Evolutionary conservation across 2,329 filamentous ascomycete genomes (phyloP).

Genomic region (Fusarium solani-melongenae): DNA sequence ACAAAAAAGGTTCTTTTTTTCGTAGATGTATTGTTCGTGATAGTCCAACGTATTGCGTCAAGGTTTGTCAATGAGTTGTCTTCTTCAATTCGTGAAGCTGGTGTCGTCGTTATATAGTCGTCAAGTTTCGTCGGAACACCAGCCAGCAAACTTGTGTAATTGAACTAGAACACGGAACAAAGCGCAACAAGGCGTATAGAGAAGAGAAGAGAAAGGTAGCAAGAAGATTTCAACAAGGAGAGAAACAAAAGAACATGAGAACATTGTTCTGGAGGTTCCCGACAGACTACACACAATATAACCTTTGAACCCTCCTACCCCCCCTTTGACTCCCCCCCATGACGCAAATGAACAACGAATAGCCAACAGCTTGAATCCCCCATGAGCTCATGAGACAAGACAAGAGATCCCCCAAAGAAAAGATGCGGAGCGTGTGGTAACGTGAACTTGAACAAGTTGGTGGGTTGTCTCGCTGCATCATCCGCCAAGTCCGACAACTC

Average conservation of each 20-base stretch:
- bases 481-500: conserved; percentile 15
- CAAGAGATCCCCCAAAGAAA: background rate
- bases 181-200: conserved; percentile 9
- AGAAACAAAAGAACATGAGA: background rate
- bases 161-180: conserved; percentile 14
- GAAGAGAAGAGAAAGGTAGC: background rate
- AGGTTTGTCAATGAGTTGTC: background rate
- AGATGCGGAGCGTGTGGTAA: conserved; percentile 9
- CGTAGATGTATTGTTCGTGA: background rate
- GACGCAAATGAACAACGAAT: conserved; percentile 22
- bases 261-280: background rate
- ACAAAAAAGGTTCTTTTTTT: background rate
- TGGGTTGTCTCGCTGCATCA: conserved; percentile 37
- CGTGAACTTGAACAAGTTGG: conserved; percentile 4
- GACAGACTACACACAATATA: conserved; percentile 19
- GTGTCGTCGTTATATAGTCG: conserved; percentile 21
- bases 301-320: background rate
- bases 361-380: conserved; percentile 18
- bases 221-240: background rate
- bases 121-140: background rate
- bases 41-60: background rate
- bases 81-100: background rate
- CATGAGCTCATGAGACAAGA: conserved; percentile 28
- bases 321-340: conserved; percentile 1
- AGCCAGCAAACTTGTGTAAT: background rate